Conservation (phyloP, 1,284 basidiomycete genomes). For the Veloboletus limbatus region DNA sequence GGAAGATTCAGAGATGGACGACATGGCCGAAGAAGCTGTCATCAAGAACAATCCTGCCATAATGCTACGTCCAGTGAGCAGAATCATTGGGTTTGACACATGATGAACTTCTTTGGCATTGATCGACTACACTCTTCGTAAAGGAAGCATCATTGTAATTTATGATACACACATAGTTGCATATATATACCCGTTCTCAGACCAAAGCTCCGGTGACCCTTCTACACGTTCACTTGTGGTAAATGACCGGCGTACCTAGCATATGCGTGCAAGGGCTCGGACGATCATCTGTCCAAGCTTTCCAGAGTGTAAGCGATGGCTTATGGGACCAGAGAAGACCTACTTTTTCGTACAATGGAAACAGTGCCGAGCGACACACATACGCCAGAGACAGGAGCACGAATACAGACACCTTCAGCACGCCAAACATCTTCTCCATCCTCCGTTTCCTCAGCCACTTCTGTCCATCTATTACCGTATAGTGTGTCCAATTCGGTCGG, state of each 20-base stretch:
- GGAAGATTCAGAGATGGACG: constrained; percentile 50
- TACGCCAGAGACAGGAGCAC: constrained; percentile 11
- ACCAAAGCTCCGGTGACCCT: too few relatives aligned
- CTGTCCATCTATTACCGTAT: constrained; percentile 21
- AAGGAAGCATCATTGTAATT: constrained; percentile 20
- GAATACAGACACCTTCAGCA: constrained; percentile 8
- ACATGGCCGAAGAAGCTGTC: constrained; percentile 33
- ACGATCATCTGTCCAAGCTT: constrained; percentile 4
- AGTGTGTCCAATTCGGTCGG: constrained; percentile 28
- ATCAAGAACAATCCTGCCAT: constrained; percentile 51
- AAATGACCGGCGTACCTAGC: too few relatives aligned
- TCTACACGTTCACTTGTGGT: too few relatives aligned
- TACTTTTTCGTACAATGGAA: constrained; percentile 8
- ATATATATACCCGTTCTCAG: constrained; percentile 11
- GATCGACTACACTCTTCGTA: not conserved
- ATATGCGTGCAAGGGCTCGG: not conserved
- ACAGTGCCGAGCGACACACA: constrained; percentile 3
- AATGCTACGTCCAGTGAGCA: constrained; percentile 55
- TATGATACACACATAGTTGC: constrained; percentile 21
- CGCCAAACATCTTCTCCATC: constrained; percentile 3
- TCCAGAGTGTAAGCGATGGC: not conserved
- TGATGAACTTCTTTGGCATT: constrained; percentile 11
- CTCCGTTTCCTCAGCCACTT: constrained; percentile 20
- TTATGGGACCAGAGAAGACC: not conserved
- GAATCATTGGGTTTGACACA: constrained; percentile 56